phyloP scores from a whole-genome alignment of 805 yeast species.

The Ogataea pilisensis region DNA sequence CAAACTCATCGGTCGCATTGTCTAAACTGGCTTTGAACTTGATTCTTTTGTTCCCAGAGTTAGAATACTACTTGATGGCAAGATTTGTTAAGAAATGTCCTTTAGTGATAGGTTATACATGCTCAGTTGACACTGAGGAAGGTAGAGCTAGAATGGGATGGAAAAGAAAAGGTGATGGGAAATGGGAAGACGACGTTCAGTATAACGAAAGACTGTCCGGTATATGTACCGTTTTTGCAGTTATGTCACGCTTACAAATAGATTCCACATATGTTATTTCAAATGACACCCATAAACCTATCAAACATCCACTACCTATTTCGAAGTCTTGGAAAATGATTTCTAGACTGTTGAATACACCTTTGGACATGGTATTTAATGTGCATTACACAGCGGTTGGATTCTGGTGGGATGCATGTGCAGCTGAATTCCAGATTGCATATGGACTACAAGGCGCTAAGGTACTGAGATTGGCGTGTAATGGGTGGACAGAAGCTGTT shows the following conservation, averaged over 20 bases:
- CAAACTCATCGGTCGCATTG: conserved; percentile 74
- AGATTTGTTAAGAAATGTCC: conserved; percentile 92
- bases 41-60: conserved; percentile 43
- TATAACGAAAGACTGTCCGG: conserved; percentile 89
- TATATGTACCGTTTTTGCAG: conserved; percentile 75
- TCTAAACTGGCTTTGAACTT: conserved; percentile 60
- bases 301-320: conserved; percentile 53
- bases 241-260: conserved; percentile 52
- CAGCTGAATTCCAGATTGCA: conserved; percentile 44
- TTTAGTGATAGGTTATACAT: conserved; percentile 73
- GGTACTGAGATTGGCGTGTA: conserved; percentile 43
- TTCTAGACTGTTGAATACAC: conserved; percentile 66
- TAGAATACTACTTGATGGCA: conserved; percentile 60
- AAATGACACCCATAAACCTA: neutral
- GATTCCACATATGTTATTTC: conserved; percentile 10
- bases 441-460: conserved; percentile 74
- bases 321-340: conserved; percentile 62
- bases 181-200: conserved; percentile 57
- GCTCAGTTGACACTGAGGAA: conserved; percentile 71
- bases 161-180: conserved; percentile 48
- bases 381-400: conserved; percentile 69
- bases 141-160: conserved; percentile 88
- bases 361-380: conserved; percentile 47
- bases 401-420: conserved; percentile 92
- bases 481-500: conserved; percentile 50